Base-by-base conservation (phyloP, 1,284 basidiomycete species). In the Puccinia horiana region DNA sequence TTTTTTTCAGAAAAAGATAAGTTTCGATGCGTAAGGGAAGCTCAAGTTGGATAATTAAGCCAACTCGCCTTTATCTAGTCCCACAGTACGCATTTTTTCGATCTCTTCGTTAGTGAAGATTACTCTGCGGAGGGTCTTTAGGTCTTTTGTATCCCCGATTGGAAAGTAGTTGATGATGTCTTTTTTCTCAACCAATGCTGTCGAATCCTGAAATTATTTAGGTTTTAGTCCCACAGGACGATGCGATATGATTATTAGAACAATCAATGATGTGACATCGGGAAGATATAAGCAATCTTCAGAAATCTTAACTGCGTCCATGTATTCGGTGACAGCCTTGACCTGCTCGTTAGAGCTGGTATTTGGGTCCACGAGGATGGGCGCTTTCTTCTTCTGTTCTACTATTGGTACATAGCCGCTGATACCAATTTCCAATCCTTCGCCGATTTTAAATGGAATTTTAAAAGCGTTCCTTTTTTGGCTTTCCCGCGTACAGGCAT, bases 81-180 rank as follows among this genome's bases (percentile, higher is more conserved):
- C 75, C n/a, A 76, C 12, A 29, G 54, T 76, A 23, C 58, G 75
- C 56, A 76, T 61, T 40, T 49, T 47, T 61, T 61, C 75, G 18
- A 76, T 35, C 26, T 76, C 75, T 26, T 76, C 49, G 42, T 54
- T 54, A 14, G 75, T 61, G 26, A 76, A 76, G 14, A 76, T 63
- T 14, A 76, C 56, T 20, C 58, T 37, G 37, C 75, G 75, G 47
- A 76, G 49, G n/a, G n/a, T 76, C 44, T 47, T 44, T 1, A 44
- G 0, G 1, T 76, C 75, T 76, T 76, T 76, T 1, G 35, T n/a
- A 76, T 76, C 56, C n/a, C 75, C 75, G 18, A 76, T 61, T 26
- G 75, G 75, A 76, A 76, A 76, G 32, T 76, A 76, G 47, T 61
- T 61, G 54, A 76, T 40, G 12, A 63, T 47, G 14, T 76, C 37